Percentiles rank a stretch among this genome's conserved stretches.
These are phyloP conservation scores for Raddia guianensis DNA, from an alignment of 176 grass and related monocot genomes.

Conservation along the genomic window DNA sequence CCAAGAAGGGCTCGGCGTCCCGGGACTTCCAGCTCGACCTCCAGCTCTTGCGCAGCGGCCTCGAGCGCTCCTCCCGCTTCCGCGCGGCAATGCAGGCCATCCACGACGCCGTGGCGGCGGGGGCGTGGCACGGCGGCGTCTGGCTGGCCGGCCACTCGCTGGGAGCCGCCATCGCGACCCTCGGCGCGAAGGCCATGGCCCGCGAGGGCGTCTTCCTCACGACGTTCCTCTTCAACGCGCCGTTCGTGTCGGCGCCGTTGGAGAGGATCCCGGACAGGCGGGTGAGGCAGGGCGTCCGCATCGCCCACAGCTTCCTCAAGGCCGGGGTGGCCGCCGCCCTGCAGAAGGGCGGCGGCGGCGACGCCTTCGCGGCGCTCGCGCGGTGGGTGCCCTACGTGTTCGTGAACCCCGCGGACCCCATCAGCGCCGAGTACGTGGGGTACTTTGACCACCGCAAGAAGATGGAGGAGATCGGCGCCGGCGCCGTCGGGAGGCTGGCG, in stretches of 20 bases:
- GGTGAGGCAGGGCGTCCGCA: slow-evolving; percentile 58
- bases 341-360: slow-evolving; percentile 20
- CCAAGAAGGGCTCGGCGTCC: slow-evolving; percentile 44
- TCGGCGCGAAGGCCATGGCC: slow-evolving; percentile 60
- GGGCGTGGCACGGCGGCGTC: slow-evolving; percentile 25
- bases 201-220: slow-evolving; percentile 44
- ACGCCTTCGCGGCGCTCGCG: slow-evolving; percentile 55
- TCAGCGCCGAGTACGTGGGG: slow-evolving; percentile 70
- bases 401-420: slow-evolving; percentile 66
- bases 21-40: slow-evolving; percentile 55
- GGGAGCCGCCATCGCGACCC: slow-evolving; percentile 63
- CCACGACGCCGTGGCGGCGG: slow-evolving; percentile 12
- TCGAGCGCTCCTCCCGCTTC: slow-evolving; percentile 51
- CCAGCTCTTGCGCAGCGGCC: slow-evolving; percentile 54
- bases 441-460: slow-evolving; percentile 74
- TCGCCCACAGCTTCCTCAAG: slow-evolving; percentile 63
- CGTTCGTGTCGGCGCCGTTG: slow-evolving; percentile 57
- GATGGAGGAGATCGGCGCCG: slow-evolving; percentile 76
- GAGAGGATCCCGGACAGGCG: slow-evolving; percentile 63
- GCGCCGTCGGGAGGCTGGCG: slow-evolving; percentile 59
- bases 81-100: slow-evolving; percentile 42
- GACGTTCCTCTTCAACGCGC: slow-evolving; percentile 81
- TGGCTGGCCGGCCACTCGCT: slow-evolving; percentile 79
- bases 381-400: slow-evolving; percentile 68
- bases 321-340: slow-evolving; percentile 49